phyloP scores from a whole-genome alignment of 1,284 basidiomycete genomes.

The Pseudozyma flocculosa region DNA sequence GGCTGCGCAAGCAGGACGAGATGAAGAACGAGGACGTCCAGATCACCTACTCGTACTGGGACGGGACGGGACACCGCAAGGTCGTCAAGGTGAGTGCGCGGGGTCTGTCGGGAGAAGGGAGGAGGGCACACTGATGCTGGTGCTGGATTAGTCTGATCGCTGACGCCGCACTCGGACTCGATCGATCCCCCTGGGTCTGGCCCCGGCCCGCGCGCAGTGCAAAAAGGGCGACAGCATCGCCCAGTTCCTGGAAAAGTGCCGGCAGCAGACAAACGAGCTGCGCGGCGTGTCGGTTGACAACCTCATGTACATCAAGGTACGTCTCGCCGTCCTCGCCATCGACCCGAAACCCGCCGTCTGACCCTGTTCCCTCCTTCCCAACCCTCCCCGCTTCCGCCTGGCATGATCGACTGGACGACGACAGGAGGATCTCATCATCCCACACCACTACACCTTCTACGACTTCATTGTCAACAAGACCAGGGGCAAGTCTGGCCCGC shows the following conservation, averaged over 20 bases:
- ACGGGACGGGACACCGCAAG: conserved; percentile 94
- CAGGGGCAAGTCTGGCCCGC: conserved; percentile 91
- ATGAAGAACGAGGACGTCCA: conserved; percentile 87
- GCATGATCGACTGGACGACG: no score
- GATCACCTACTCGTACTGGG: conserved; percentile 95
- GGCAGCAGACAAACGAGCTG: conserved; percentile 87
- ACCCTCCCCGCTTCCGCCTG: no score
- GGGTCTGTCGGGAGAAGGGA: no score
- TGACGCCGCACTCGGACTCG: no score
- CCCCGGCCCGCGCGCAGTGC: no score
- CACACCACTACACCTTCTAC: conserved; percentile 93
- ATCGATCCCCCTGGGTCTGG: no score
- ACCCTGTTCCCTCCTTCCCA: neutral
- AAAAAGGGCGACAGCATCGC: conserved; percentile 96
- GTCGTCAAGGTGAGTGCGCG: conserved; percentile 78
- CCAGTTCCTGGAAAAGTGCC: conserved; percentile 85
- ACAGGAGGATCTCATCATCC: conserved; percentile 47
- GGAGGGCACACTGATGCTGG: no score
- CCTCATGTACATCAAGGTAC: conserved; percentile 95
- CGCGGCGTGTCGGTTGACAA: conserved; percentile 88
- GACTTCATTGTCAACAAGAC: conserved; percentile 98
- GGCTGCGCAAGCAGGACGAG: conserved; percentile 83
- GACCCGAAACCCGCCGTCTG: neutral
- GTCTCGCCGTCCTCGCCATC: conserved; percentile 27
- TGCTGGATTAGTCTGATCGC: no score